Conservation (phyloP, 2,329 filamentous ascomycete species). For the Phyllosticta citriasiana region DNA sequence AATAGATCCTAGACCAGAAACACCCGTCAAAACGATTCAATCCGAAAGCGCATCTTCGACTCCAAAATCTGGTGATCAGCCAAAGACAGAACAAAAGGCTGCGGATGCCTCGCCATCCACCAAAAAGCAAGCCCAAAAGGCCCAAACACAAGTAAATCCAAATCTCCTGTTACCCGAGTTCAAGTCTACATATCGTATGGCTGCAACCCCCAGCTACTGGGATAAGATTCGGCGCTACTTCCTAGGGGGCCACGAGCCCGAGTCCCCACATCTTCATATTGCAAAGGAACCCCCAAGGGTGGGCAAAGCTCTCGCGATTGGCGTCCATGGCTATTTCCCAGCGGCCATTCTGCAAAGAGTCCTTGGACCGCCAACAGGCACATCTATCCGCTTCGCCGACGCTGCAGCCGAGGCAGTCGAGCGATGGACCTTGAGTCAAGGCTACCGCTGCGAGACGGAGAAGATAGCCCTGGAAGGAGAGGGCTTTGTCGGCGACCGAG, state of each 20-base stretch:
- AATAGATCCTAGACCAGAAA: slow-evolving; percentile 28
- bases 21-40: slow-evolving; percentile 20
- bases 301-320: slow-evolving; percentile 81
- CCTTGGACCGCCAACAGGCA: slow-evolving; percentile 89
- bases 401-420: slow-evolving; percentile 76
- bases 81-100: slow-evolving; percentile 18
- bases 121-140: slow-evolving; percentile 16
- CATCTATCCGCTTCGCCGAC: slow-evolving; percentile 85
- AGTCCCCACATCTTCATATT: slow-evolving; percentile 59
- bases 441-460: slow-evolving; percentile 72
- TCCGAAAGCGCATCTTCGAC: slow-evolving; percentile 17
- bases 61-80: slow-evolving; percentile 7
- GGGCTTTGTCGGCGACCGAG: slow-evolving; percentile 79
- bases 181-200: slow-evolving; percentile 50
- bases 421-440: slow-evolving; percentile 66
- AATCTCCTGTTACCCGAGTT: slow-evolving; percentile 66
- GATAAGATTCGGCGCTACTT: slow-evolving; percentile 32
- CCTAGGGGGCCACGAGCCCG: slow-evolving; percentile 39
- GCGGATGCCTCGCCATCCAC: slow-evolving; percentile 17
- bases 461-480: slow-evolving; percentile 93
- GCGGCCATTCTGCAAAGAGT: slow-evolving; percentile 79
- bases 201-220: slow-evolving; percentile 36
- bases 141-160: slow-evolving; percentile 29
- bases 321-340: slow-evolving; percentile 89
- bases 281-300: slow-evolving; percentile 60